Percentiles rank a stretch among this genome's conserved stretches.
Evolutionary conservation across 2,329 filamentous ascomycete genomes (phyloP).

Genomic region (Didymella segeticola): DNA sequence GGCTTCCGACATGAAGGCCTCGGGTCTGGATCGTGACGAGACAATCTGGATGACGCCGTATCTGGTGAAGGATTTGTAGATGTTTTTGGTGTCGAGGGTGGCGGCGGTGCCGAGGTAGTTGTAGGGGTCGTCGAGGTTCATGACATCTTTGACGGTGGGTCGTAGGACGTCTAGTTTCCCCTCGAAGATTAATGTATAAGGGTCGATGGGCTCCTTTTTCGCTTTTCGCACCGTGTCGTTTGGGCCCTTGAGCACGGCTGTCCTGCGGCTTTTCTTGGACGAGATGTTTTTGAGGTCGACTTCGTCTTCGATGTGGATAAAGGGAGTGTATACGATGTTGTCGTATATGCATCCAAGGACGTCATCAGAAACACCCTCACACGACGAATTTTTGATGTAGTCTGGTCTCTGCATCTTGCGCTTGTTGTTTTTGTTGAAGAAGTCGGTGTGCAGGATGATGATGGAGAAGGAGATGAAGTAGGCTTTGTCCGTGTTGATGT

Average conservation of each 20-base stretch:
- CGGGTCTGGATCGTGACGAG: constrained; percentile 88
- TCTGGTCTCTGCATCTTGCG: constrained; percentile 97
- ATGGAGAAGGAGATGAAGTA: constrained; percentile 98
- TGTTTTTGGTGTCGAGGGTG: constrained; percentile 77
- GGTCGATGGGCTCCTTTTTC: constrained; percentile 86
- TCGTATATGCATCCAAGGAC: constrained; percentile 97
- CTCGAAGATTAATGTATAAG: constrained; percentile 93
- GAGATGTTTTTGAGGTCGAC: constrained; percentile 77
- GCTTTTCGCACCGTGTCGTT: constrained; percentile 71
- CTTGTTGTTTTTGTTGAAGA: constrained; percentile 99
- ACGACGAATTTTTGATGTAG: constrained; percentile 92
- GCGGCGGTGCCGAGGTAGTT: constrained; percentile 80
- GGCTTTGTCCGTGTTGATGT: constrained; percentile 88
- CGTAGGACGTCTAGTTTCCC: constrained; percentile 82
- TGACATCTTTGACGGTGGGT: constrained; percentile 88
- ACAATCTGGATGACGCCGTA: constrained; percentile 94
- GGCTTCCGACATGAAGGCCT: constrained; percentile 91
- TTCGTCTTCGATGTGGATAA: constrained; percentile 96
- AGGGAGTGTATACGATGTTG: constrained; percentile 97
- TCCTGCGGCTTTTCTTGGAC: constrained; percentile 73
- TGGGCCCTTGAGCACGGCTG: constrained; percentile 60
- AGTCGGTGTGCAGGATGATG: constrained; percentile 93
- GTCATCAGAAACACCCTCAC: constrained; percentile 91
- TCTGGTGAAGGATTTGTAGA: constrained; percentile 89
- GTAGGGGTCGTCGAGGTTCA: constrained; percentile 91